Base-by-base conservation (phyloP, 371 early-diverging fungal genomes). In the Fennellomyces sp. region DNA sequence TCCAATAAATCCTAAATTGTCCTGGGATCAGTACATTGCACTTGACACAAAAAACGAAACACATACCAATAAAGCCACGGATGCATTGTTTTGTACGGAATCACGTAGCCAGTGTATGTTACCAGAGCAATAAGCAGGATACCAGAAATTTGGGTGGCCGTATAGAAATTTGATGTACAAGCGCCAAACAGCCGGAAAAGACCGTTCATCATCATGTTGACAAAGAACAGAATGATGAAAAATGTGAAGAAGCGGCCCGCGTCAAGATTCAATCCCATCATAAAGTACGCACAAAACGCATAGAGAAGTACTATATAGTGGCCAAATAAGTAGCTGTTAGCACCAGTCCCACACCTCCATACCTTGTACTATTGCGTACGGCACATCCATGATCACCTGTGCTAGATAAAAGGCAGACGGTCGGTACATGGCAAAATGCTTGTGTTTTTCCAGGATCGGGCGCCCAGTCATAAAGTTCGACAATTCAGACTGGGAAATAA, bases 1-100 rank as follows among this genome's bases (percentile, higher is more conserved):
- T 83, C 80, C 86, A 91, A 58, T 84, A 86, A 31, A 91, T 81
- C 91, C 90, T 89, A 42, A 67, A 76, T 51, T 5, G 25, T n/a
- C n/a, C 0, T 8, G 1, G 5, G 1, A 2, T 39, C 6, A 11
- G 17, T 3, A 39, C 17, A n/a, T 2, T 39, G 6, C 1, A 19
- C 13, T 6, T 39, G 17, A 39, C 39, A 50, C 2, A 50, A 36
- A 58, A n/a, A 17, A 11, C 5, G 39, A n/a, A 48, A 38, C 7
- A 25, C 58, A 12, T 56, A 62, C 85, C 85, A 86, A 30, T 68
- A 72, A 35, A 88, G 74, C 81, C 84, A 86, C 25, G 80, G 83
- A 61, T 85, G 78, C 68, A 68, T 68, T 17, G 52, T 47, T 25
- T 17, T 25, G 26, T 63, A 59, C 6, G 63, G 63, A 42, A 68